Evolutionary conservation across 148 eudicot species (phyloP), one percentile per base, ranked within the genome.

Genomic region (Oxyria digyna): DNA sequence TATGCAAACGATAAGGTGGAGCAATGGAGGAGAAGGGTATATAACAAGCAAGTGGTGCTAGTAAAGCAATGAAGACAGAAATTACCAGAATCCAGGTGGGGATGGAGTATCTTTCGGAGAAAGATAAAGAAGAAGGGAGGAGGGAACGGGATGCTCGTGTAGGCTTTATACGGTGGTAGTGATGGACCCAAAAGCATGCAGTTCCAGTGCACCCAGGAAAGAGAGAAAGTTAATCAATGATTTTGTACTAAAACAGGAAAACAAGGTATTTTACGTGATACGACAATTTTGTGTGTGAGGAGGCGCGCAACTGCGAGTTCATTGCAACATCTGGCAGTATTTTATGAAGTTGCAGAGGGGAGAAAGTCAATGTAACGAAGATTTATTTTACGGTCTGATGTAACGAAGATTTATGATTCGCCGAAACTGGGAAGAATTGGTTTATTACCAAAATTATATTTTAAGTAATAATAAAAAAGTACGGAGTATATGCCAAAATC

Each of bases 91-190:
- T 77, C 69, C 69, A 73, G 78, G 79, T 72, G 79, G 82, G 35
- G 67, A 1, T 17, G 42, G 43, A 35, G 29, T 29, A 62, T 62
- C 67, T 62, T 33, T 27, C 67, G 69, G 67, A 69, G 67, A 55
- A 62, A 63, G 75, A 6, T 40, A 43, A 26, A 18, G 31, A 57
- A 48, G 14, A 50, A 40, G 46, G 64, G 70, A 74, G 33, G 67
- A 20, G 38, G 43, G 68, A 66, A 38, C 26, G 27, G 23, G 69
- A 66, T 66, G 46, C 46, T 66, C 29, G 42, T 37, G 84, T 71
- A 78, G 73, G 79, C 81, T 81, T 81, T 78, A 75, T 81, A 73
- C 75, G 79, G 81, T 78, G 20, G 8, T 7, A 71, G 71, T 76
- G 73, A 81, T 72, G 79, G 78, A 13, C 70, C 78, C 52, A 31